Evolutionary conservation across 169 alveolate species (phyloP), one percentile per base, ranked within the genome.

Genomic region (Theileria equi): DNA sequence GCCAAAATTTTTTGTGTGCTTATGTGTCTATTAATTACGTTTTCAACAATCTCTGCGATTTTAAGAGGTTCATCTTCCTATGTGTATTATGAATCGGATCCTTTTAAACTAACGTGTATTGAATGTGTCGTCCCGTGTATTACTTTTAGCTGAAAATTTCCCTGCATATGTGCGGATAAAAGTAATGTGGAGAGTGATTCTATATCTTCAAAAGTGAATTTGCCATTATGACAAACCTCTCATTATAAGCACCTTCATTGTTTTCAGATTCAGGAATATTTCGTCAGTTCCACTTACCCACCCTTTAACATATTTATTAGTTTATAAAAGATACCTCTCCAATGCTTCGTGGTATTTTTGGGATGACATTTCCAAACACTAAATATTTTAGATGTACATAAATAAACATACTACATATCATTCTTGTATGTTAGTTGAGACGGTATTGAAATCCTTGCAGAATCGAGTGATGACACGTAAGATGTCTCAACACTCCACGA

Each of bases 141-240:
- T 13, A 48, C 13, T 48, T 48, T 36, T 13, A 48, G 58, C 44
- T 48, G n/a, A 26, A 48, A n/a, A 13, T 48, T 48, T 13, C 58
- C 58, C 29, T 48, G 58, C 58, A 48, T 48, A n/a, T 48, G 58
- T 13, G 58, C 58, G 58, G 16, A 13, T 13, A 48, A 13, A 13
- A 48, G 16, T 26, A 13, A 13, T 13, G 58, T 48, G 13, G 45
- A 13, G 19, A 38, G 45, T 38, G 45, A 38, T 13, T 38, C 45
- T 13, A 13, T 13, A 13, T 13, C 45, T 38, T 13, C 13, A 38
- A 38, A 13, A 13, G 13, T 13, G 45, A 13, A 13, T 13, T 38
- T 38, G n/a, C 45, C n/a, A 38, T 38, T 13, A 13, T 38, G 45
- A 38, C 45, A 38, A 38, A 38, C 45, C n/a, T 38, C n/a, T 13